Percentiles rank a stretch among this genome's conserved stretches.
phyloP scores from a whole-genome alignment of 352 stramenopile species.

The Sclerospora graminicola region DNA sequence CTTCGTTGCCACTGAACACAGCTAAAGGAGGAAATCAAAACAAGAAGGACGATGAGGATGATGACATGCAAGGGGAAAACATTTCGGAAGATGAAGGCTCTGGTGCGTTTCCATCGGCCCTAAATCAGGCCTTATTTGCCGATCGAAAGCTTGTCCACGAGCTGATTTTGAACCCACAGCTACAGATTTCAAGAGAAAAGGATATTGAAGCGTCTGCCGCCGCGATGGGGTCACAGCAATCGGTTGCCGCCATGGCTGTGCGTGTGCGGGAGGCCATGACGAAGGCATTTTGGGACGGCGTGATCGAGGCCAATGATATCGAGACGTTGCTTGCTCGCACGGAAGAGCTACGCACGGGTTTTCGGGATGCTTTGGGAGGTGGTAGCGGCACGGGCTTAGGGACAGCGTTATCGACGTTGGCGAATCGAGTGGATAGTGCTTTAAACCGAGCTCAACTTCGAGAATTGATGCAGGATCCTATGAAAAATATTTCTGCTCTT shows the following conservation, averaged over 20 bases:
- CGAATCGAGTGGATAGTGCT: slow-evolving; percentile 28
- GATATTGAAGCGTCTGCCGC: slow-evolving; percentile 17
- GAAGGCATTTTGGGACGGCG: slow-evolving; percentile 61
- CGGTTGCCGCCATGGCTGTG: slow-evolving; percentile 20
- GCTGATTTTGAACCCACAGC: slow-evolving; percentile 60
- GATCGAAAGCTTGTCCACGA: slow-evolving; percentile 62
- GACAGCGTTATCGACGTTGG: slow-evolving; percentile 13
- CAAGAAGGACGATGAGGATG: slow-evolving; percentile 19
- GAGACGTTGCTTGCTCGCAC: slow-evolving; percentile 32
- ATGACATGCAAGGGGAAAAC: slow-evolving; percentile 7
- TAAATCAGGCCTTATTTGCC: slow-evolving; percentile 36
- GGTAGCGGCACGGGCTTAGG: slow-evolving; percentile 16
- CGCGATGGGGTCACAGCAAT: slow-evolving; percentile 6
- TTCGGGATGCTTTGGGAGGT: slow-evolving; percentile 26
- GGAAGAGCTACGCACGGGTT: slow-evolving; percentile 38
- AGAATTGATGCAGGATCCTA: slow-evolving; percentile 26
- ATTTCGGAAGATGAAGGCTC: slow-evolving; percentile 1
- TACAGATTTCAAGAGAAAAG: slow-evolving; percentile 26
- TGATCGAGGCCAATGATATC: slow-evolving; percentile 36
- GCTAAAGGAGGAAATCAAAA: slow-evolving; percentile 6
- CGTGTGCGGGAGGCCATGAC: slow-evolving; percentile 43
- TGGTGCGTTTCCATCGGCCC: slow-evolving; percentile 5
- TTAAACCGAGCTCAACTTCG: slow-evolving; percentile 22
- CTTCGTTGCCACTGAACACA: slow-evolving; percentile 5
- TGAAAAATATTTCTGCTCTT: slow-evolving; percentile 20